These are phyloP conservation scores for Agaricus subrufescens DNA, from an alignment of 768 basidiomycete genomes.

Conservation along the genomic window DNA sequence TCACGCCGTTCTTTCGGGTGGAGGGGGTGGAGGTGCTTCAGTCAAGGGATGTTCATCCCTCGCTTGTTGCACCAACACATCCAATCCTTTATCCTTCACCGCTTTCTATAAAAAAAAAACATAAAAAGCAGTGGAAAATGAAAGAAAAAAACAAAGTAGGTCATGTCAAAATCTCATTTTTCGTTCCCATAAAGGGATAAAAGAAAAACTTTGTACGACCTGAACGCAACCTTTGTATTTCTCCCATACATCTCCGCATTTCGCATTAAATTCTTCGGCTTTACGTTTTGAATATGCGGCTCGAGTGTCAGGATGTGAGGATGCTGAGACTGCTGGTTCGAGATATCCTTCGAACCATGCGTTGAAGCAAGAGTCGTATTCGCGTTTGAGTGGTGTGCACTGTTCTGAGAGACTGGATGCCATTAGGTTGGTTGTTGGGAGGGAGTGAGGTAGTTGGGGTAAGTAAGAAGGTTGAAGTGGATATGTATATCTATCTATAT, in stretches of 20 bases:
- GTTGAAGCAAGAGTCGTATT: slow-evolving; percentile 95
- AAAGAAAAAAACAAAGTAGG: not conserved
- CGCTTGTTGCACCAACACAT: slow-evolving; percentile 73
- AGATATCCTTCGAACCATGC: slow-evolving; percentile 98
- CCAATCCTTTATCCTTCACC: slow-evolving; percentile 72
- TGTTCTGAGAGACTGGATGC: slow-evolving; percentile 74
- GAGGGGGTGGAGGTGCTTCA: slow-evolving; percentile 43
- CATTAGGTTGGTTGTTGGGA: slow-evolving; percentile 35
- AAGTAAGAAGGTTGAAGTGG: not conserved
- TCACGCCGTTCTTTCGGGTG: not conserved
- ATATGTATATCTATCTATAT: no score
- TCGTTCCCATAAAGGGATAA: no score
- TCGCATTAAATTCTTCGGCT: slow-evolving; percentile 82
- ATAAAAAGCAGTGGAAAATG: not conserved
- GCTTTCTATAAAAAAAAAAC: slow-evolving; percentile 50
- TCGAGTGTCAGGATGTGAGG: slow-evolving; percentile 38
- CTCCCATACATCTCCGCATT: slow-evolving; percentile 81
- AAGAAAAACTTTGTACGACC: slow-evolving; percentile 32
- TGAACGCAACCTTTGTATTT: slow-evolving; percentile 79
- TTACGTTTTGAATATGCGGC: slow-evolving; percentile 67
- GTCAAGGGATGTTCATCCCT: slow-evolving; percentile 73
- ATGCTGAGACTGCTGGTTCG: slow-evolving; percentile 61
- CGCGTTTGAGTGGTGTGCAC: slow-evolving; percentile 87
- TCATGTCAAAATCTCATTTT: slow-evolving; percentile 17
- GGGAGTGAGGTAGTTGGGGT: not conserved